These are phyloP conservation scores for Parmelia sp. DNA, from an alignment of 495 filamentous ascomycete genomes.

Conservation along the genomic window DNA sequence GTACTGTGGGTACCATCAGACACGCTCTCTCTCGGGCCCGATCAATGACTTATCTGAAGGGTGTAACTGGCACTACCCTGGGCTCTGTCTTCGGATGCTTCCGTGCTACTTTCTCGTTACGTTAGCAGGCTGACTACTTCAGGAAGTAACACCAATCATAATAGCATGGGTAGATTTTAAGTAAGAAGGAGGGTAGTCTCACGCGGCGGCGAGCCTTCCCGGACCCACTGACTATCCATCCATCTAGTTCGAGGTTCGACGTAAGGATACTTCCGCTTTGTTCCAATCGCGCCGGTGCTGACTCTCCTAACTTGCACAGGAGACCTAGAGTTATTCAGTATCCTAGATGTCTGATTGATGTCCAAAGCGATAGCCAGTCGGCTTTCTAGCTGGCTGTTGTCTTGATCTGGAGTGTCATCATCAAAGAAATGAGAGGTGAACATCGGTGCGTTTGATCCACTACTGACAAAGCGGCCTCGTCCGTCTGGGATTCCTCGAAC, in stretches of 20 bases:
- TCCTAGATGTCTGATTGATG: slow-evolving; percentile 60
- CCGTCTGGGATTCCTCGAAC: slow-evolving; percentile 51
- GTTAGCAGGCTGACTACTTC: not conserved
- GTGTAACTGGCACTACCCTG: slow-evolving; percentile 54
- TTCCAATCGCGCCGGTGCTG: slow-evolving; percentile 16
- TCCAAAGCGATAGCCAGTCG: slow-evolving; percentile 77
- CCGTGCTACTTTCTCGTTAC: slow-evolving; percentile 12
- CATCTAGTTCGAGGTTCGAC: slow-evolving; percentile 35
- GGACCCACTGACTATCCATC: slow-evolving; percentile 57
- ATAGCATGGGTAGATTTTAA: slow-evolving; percentile 11
- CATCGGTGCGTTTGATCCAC: slow-evolving; percentile 67
- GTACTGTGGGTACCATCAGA: slow-evolving; percentile 41
- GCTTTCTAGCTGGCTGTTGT: slow-evolving; percentile 62
- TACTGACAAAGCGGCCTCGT: slow-evolving; percentile 54
- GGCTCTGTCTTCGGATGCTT: slow-evolving; percentile 18
- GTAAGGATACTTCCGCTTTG: slow-evolving; percentile 14
- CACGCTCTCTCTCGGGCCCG: not conserved
- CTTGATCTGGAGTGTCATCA: slow-evolving; percentile 47
- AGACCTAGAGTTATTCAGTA: slow-evolving; percentile 43
- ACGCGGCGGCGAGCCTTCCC: slow-evolving; percentile 44
- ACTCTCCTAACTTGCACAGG: slow-evolving; percentile 13
- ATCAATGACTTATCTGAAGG: slow-evolving; percentile 61
- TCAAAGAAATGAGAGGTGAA: slow-evolving; percentile 64
- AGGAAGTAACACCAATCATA: not conserved
- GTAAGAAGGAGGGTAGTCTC: slow-evolving; percentile 29